phyloP scores from a whole-genome alignment of 2,329 filamentous ascomycete genomes.

The Penicillium palitans region DNA sequence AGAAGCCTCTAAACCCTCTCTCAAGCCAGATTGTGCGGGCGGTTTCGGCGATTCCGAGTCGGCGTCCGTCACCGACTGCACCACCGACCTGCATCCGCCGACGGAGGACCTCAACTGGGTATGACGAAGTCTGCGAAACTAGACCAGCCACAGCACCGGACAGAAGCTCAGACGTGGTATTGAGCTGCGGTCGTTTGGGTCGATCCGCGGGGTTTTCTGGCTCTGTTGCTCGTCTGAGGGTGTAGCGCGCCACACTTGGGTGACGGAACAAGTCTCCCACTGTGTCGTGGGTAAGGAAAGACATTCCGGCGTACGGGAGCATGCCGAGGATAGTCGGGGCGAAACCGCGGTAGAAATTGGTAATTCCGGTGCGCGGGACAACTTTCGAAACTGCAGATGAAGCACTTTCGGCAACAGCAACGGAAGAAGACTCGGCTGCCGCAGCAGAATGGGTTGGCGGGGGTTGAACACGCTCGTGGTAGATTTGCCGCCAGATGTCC shows the following conservation, averaged over 20 bases:
- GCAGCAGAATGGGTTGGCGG: conserved; percentile 22
- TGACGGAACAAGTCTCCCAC: conserved; percentile 79
- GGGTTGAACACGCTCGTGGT: conserved; percentile 66
- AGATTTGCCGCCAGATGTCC: conserved; percentile 83
- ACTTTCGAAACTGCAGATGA: conserved; percentile 50
- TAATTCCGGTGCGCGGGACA: conserved; percentile 66
- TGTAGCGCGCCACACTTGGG: conserved; percentile 67
- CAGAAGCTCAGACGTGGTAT: conserved; percentile 80
- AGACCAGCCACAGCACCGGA: conserved; percentile 84
- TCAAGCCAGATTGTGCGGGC: conserved; percentile 72
- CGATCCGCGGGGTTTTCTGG: conserved; percentile 51
- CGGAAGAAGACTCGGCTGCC: conserved; percentile 40
- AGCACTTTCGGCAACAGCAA: conserved; percentile 37
- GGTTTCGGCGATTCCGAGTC: conserved; percentile 77
- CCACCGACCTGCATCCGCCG: conserved; percentile 95
- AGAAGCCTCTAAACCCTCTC: conserved; percentile 78
- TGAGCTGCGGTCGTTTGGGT: conserved; percentile 66
- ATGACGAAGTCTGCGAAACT: conserved; percentile 87
- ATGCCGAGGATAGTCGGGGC: conserved; percentile 87
- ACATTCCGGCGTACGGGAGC: conserved; percentile 94
- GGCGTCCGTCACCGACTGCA: conserved; percentile 84
- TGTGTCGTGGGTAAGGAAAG: conserved; percentile 92
- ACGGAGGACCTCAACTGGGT: conserved; percentile 89
- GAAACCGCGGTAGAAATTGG: conserved; percentile 96
- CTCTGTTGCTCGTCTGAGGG: conserved; percentile 63